Evolutionary conservation across 164 flowering plant genomes (phyloP).

Genomic region (Echeveria elegans): DNA sequence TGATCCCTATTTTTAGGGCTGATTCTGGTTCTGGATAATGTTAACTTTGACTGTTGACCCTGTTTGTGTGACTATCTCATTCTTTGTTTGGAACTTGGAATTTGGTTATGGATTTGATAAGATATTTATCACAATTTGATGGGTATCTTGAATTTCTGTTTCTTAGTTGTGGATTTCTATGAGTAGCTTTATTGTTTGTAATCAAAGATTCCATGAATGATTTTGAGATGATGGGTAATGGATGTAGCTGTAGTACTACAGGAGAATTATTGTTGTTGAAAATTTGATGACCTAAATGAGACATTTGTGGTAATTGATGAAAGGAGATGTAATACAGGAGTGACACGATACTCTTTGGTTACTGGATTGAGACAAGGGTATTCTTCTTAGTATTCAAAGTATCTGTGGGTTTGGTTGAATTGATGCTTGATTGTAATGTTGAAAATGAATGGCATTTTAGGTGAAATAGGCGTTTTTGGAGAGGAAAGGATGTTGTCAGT

Average conservation of each 20-base stretch:
- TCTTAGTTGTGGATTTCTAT: no score
- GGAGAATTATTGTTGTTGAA: neutral
- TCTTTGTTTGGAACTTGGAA: neutral
- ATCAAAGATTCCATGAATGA: neutral
- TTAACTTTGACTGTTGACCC: neutral
- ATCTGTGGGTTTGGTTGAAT: neutral
- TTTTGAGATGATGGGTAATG: neutral
- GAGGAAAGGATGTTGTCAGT: neutral
- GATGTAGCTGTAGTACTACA: neutral
- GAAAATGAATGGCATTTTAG: neutral
- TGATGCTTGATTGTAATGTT: neutral
- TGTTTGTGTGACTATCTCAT: neutral
- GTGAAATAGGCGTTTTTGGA: neutral
- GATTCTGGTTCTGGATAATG: no score
- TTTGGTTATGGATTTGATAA: neutral
- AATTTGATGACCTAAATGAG: conserved; percentile 1
- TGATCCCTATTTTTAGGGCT: no score
- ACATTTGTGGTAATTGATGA: neutral
- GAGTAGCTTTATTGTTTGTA: no score
- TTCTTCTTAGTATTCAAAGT: neutral
- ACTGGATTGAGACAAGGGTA: neutral
- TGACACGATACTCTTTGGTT: neutral
- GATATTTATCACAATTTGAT: no score
- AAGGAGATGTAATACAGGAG: neutral
- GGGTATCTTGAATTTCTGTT: no score